phyloP scores from a whole-genome alignment of 192 early-diverging fungal species.

The Coemansia sp. region DNA sequence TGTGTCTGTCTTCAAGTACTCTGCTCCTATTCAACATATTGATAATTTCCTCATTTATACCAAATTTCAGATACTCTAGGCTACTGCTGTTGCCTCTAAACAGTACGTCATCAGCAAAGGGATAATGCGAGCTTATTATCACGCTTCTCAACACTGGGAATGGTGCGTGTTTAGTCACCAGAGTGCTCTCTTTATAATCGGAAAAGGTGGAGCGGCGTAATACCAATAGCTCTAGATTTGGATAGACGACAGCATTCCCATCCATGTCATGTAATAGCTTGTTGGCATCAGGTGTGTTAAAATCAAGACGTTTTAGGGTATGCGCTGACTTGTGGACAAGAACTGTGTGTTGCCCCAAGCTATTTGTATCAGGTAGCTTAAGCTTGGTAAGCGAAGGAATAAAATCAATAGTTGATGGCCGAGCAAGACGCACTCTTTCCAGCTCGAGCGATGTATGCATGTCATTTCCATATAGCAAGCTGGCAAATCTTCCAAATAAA shows the following conservation, averaged over 20 bases:
- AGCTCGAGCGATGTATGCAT: not conserved
- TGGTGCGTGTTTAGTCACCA: not conserved
- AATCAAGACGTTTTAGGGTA: not conserved
- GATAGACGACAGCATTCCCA: not conserved
- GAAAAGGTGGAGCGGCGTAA: not conserved
- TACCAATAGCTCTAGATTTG: not conserved
- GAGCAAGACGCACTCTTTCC: not conserved
- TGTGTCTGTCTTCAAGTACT: not conserved
- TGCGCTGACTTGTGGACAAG: not conserved
- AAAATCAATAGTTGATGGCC: not conserved
- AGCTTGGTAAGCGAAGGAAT: not conserved
- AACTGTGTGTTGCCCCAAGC: no score
- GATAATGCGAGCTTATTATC: not conserved
- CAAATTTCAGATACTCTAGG: not conserved
- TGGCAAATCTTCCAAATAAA: not conserved
- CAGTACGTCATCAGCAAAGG: slow-evolving; percentile 1
- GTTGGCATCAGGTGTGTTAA: not conserved
- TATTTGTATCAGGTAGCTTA: no score
- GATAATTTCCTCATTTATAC: not conserved
- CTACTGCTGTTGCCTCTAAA: not conserved
- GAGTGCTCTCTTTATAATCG: not conserved
- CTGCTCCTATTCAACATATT: not conserved
- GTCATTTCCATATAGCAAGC: not conserved
- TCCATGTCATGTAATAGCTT: not conserved
- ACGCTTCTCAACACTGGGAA: not conserved